A percentile compares a stretch with the other conserved stretches of the same genome.
phyloP scores from a whole-genome alignment of 2,329 filamentous ascomycete genomes.

The Pseudogymnoascus sp. region DNA sequence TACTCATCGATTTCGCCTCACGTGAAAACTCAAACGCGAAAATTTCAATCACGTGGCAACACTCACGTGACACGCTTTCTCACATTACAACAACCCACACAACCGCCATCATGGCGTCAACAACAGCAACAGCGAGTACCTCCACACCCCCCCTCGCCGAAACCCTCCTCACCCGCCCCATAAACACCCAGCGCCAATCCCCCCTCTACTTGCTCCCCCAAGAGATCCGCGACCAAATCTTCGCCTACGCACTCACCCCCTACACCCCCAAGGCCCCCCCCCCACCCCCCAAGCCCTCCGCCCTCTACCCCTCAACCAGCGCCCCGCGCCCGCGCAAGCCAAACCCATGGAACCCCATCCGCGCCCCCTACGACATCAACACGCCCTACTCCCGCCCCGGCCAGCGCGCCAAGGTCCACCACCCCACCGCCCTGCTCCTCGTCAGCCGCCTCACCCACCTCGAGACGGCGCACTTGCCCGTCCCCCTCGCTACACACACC shows the following conservation, averaged over 20 bases:
- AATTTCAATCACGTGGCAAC: neutral
- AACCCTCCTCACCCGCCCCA: neutral
- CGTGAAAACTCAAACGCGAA: neutral
- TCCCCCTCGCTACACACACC: no score
- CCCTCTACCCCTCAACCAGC: neutral
- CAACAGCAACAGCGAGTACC: neutral
- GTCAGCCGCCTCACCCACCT: no score
- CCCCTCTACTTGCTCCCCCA: neutral
- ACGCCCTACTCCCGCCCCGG: neutral
- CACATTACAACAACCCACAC: neutral
- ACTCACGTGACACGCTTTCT: neutral
- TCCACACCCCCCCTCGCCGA: neutral
- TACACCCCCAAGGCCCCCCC: neutral
- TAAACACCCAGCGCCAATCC: neutral
- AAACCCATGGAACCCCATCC: conserved; percentile 7
- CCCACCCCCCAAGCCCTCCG: neutral
- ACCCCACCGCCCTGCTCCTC: no score
- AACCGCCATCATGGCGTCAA: neutral
- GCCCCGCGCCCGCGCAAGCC: neutral
- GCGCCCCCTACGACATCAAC: neutral
- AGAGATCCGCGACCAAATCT: conserved; percentile 7
- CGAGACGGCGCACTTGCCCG: no score
- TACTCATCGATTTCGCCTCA: neutral
- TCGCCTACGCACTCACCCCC: neutral
- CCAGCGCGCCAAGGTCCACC: neutral